Conservation (phyloP, 139 green algal species). For the Picochlorum sp. region DNA sequence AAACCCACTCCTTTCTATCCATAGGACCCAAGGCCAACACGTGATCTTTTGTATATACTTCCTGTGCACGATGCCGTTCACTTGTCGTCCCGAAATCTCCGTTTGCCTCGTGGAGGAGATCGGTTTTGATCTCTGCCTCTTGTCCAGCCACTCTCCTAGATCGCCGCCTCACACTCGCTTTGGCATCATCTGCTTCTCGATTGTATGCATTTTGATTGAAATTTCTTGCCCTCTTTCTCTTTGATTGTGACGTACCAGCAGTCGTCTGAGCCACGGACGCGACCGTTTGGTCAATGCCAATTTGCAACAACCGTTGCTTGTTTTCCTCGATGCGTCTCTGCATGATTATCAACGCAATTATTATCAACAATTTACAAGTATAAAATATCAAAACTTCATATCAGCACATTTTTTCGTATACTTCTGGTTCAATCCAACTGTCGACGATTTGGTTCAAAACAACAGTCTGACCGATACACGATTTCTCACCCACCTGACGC, state of each 20-base stretch:
- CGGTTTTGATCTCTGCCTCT: too few relatives aligned
- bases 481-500: too few relatives aligned
- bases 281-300: constrained; percentile 6
- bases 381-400: too few relatives aligned
- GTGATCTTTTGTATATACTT: constrained; percentile 15
- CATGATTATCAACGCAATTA: not conserved
- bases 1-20: constrained; percentile 1
- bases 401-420: too few relatives aligned
- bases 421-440: too few relatives aligned
- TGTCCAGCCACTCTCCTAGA: not conserved
- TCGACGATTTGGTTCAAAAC: too few relatives aligned
- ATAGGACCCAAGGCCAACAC: constrained; percentile 5
- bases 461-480: too few relatives aligned
- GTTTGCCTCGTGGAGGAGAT: too few relatives aligned
- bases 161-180: not conserved
- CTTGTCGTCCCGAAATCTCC: too few relatives aligned
- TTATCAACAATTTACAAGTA: too few relatives aligned
- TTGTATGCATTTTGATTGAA: too few relatives aligned
- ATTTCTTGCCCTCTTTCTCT: not conserved
- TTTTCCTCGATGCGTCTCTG: constrained; percentile 16
- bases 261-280: not conserved
- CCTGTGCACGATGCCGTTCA: too few relatives aligned
- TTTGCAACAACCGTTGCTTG: constrained; percentile 3
- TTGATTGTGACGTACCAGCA: not conserved
- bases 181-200: not conserved